phyloP scores from a whole-genome alignment of 495 filamentous ascomycete genomes.

The Jackrogersella multiformis region DNA sequence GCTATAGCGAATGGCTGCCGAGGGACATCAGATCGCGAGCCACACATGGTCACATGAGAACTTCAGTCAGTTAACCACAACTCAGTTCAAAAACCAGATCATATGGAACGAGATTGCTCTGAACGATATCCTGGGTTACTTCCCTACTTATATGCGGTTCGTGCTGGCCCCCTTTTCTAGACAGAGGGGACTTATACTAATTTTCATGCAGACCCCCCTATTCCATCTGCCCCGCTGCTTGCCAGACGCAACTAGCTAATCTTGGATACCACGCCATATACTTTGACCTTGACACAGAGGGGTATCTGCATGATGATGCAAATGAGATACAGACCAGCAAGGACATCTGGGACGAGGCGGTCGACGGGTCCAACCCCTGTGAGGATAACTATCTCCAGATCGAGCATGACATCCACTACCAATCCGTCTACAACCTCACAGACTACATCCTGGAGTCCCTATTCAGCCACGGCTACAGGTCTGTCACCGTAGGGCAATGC shows the following conservation, averaged over 20 bases:
- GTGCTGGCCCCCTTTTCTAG: not conserved
- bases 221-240: conserved; percentile 72
- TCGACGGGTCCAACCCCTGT: conserved; percentile 57
- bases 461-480: conserved; percentile 65
- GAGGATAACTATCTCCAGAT: conserved; percentile 70
- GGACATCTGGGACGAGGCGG: conserved; percentile 70
- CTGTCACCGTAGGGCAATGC: conserved; percentile 79
- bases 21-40: conserved; percentile 84
- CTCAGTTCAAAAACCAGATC: conserved; percentile 72
- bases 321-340: conserved; percentile 73
- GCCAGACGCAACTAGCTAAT: conserved; percentile 65
- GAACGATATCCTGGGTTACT: conserved; percentile 79
- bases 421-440: conserved; percentile 80
- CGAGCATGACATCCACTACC: conserved; percentile 80
- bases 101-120: conserved; percentile 82
- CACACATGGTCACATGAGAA: conserved; percentile 89
- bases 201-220: conserved; percentile 68
- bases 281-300: conserved; percentile 83
- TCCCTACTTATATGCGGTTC: conserved; percentile 83
- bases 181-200: conserved; percentile 18
- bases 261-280: conserved; percentile 81
- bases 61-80: conserved; percentile 65
- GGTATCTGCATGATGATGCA: conserved; percentile 72
- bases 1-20: conserved; percentile 65
- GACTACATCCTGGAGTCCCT: conserved; percentile 74